These are phyloP conservation scores for Podospora comata DNA, from an alignment of 495 filamentous ascomycete genomes.

Conservation along the genomic window DNA sequence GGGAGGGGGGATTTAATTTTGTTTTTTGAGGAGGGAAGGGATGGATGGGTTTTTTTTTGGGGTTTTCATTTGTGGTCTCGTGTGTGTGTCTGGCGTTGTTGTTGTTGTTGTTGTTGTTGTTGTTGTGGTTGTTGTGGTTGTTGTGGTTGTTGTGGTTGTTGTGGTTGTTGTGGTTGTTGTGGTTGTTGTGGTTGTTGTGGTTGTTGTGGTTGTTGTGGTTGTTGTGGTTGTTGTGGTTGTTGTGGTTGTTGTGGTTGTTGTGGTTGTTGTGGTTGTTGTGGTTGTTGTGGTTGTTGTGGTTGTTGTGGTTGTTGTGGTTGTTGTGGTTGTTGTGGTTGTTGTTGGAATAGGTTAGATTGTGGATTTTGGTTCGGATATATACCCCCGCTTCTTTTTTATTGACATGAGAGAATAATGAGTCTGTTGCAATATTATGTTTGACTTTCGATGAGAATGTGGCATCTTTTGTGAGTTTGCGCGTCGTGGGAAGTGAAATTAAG, in stretches of 20 bases:
- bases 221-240: not conserved
- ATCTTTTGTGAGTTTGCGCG: no score
- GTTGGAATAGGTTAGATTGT: not conserved
- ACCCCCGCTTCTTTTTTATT: not conserved
- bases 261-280: no score
- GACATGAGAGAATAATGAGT: not conserved
- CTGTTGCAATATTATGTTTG: not conserved
- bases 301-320: not conserved
- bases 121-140: not conserved
- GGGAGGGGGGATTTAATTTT: slow-evolving; percentile 11
- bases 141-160: not conserved
- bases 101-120: no score
- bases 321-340: not conserved
- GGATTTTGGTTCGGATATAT: not conserved
- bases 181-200: no score
- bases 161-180: not conserved
- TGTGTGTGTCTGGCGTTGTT: not conserved
- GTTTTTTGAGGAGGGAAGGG: not conserved
- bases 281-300: no score
- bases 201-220: not conserved
- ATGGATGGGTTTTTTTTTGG: not conserved
- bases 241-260: not conserved
- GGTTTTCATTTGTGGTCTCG: not conserved
- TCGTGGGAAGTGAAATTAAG: no score
- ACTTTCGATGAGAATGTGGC: no score